Percentiles rank a stretch among this genome's conserved stretches.
Conservation (phyloP, 106 monocot species). For the Triglochin maritima region DNA sequence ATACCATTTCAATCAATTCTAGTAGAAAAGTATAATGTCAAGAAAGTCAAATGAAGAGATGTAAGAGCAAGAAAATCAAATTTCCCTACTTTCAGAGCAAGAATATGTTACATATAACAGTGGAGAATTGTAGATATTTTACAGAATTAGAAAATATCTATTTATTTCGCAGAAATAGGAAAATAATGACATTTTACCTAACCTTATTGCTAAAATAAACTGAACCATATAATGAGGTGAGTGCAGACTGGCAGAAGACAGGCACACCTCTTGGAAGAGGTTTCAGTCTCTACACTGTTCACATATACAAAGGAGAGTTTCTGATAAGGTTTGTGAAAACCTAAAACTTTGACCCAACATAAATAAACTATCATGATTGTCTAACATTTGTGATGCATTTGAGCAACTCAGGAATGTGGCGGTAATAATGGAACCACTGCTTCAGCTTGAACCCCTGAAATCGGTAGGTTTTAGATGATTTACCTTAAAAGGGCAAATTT, state of each 20-base stretch:
- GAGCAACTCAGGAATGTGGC: constrained; percentile 11
- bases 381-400: not conserved
- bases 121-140: not conserved
- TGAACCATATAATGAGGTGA: not conserved
- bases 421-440: constrained; percentile 7
- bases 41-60: too few relatives aligned
- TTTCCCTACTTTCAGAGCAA: too few relatives aligned
- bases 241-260: constrained; percentile 18
- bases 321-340: constrained; percentile 3
- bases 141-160: not conserved
- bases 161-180: too few relatives aligned
- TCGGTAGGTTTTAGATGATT: constrained; percentile 5
- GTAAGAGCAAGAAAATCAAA: too few relatives aligned
- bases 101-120: too few relatives aligned
- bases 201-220: not conserved
- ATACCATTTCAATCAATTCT: too few relatives aligned
- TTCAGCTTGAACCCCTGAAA: constrained; percentile 6
- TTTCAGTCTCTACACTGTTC: constrained; percentile 8
- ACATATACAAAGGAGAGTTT: constrained; percentile 13
- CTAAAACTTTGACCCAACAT: not conserved
- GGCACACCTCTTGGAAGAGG: constrained; percentile 9
- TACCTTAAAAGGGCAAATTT: not conserved
- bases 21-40: too few relatives aligned
- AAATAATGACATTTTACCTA: too few relatives aligned
- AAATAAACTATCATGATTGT: too few relatives aligned